Evolutionary conservation across 805 yeast species (phyloP).

Genomic region (Ogataea degrootiae): DNA sequence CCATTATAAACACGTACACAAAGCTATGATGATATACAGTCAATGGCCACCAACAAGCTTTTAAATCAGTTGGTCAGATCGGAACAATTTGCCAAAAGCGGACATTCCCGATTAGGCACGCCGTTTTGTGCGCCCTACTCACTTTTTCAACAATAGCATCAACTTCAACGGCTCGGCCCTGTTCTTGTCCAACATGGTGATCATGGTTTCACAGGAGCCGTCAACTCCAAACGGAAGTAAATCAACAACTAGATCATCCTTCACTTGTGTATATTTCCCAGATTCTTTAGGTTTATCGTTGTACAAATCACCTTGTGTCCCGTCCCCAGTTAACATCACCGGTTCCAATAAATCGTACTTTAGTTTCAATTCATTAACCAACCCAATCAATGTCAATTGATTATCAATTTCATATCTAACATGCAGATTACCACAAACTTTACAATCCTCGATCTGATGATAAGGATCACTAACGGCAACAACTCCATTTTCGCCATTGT

Average conservation of each 20-base stretch:
- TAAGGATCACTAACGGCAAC: constrained; percentile 70
- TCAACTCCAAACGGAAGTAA: constrained; percentile 14
- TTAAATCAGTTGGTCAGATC: too few relatives aligned
- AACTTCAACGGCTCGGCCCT: too few relatives aligned
- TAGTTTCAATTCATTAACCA: constrained; percentile 14
- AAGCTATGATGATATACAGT: too few relatives aligned
- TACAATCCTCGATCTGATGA: constrained; percentile 57
- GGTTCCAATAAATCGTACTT: constrained; percentile 15
- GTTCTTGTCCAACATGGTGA: too few relatives aligned
- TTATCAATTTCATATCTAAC: constrained; percentile 10
- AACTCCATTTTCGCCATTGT: constrained; percentile 76
- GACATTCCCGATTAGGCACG: too few relatives aligned
- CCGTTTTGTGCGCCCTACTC: too few relatives aligned
- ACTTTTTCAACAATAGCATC: too few relatives aligned
- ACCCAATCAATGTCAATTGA: constrained; percentile 6
- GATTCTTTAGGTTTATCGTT: constrained; percentile 13
- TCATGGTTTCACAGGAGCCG: constrained; percentile 1
- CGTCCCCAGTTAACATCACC: constrained; percentile 13
- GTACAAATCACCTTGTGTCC: constrained; percentile 21
- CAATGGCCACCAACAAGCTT: too few relatives aligned
- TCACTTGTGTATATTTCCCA: not conserved
- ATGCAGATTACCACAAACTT: constrained; percentile 60
- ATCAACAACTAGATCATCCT: constrained; percentile 1
- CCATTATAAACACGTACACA: too few relatives aligned
- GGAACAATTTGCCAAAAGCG: too few relatives aligned